Base-by-base conservation (phyloP, 345 rosid species). In the Viola odorata region DNA sequence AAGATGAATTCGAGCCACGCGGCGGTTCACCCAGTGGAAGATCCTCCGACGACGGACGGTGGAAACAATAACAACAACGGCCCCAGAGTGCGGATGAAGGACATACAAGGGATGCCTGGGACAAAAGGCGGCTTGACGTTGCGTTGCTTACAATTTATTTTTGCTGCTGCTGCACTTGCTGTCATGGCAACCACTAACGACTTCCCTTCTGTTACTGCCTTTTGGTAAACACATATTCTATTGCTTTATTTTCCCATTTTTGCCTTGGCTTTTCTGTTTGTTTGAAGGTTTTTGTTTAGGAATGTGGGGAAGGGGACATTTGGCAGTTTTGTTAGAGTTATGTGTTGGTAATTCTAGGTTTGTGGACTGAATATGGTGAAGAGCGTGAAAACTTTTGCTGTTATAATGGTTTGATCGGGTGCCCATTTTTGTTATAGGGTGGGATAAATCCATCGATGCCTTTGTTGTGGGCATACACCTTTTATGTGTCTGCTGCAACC, bases 1-100 rank as follows among this genome's bases (percentile, higher is more conserved):
- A 87, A 76, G 78, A 94, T 94, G 97, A 90, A 63, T 71, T 87
- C 80, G 84, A 86, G 97, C 81, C 91, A 86, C 75, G 89, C 95
- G 16, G 77, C 89, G 64, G 77, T 75, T 76, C 90, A 87, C 72
- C 95, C 88, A 2, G 85, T 75, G 72, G 90, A 87, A 68, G 90
- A 84, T 74, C 86, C 81, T 41, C 76, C 85, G 0, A 65, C 81
- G 14, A 78, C 84, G 0, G 75, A 72, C 12, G 85, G 68, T 1
- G 90, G 76, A 32, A 75, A 55, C 40, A 72, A 84, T 55, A 77
- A 59, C 8, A 57, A 72, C 58, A 66, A 63, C 44, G 65, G 56
- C 13, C 84, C 79, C 4, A 79, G 84, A 56, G 77, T 73, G 53
- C 75, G 91, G 86, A 81, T 82, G 88, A 84, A 87, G 79, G 85